These are phyloP conservation scores for Arachis stenosperma DNA, from an alignment of 306 rosid genomes.

Conservation along the genomic window DNA sequence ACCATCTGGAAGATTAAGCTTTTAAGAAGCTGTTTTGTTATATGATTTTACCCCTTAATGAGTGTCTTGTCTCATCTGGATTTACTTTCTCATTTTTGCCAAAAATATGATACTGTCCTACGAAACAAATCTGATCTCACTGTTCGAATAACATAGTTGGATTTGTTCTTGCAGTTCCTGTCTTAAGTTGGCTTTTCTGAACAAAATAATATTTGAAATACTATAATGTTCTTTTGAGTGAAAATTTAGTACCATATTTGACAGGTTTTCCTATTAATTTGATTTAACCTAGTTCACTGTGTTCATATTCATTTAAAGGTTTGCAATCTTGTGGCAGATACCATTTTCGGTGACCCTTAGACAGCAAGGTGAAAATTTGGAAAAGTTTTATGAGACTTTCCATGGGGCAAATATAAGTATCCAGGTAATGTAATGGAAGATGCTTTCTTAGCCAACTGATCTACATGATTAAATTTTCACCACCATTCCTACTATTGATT, in stretches of 20 bases:
- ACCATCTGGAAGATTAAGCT: neutral
- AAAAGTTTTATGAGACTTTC: constrained; percentile 82
- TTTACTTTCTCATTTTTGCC: constrained; percentile 33
- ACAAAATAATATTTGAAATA: neutral
- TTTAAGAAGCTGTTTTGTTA: constrained; percentile 4
- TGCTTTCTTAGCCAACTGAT: constrained; percentile 26
- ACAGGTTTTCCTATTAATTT: constrained; percentile 1
- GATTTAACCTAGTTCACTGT: constrained; percentile 24
- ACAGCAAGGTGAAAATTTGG: constrained; percentile 59
- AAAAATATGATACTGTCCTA: constrained; percentile 3
- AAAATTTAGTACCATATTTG: neutral
- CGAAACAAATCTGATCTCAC: neutral
- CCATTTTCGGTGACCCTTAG: constrained; percentile 76
- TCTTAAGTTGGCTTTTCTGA: constrained; percentile 18
- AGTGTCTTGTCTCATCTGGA: constrained; percentile 6
- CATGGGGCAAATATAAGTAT: constrained; percentile 83
- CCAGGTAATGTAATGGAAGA: constrained; percentile 62
- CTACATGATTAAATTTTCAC: constrained; percentile 10
- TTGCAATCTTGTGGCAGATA: constrained; percentile 58
- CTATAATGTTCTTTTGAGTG: constrained; percentile 11
- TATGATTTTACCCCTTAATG: constrained; percentile 3
- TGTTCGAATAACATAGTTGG: constrained; percentile 15
- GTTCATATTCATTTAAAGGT: constrained; percentile 15
- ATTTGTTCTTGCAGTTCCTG: constrained; percentile 12
- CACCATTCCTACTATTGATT: neutral